A percentile compares a stretch with the other conserved stretches of the same genome.
Evolutionary conservation across 129 eudicot species (phyloP).

Genomic region (Pseudognaphalium luteoalbum): DNA sequence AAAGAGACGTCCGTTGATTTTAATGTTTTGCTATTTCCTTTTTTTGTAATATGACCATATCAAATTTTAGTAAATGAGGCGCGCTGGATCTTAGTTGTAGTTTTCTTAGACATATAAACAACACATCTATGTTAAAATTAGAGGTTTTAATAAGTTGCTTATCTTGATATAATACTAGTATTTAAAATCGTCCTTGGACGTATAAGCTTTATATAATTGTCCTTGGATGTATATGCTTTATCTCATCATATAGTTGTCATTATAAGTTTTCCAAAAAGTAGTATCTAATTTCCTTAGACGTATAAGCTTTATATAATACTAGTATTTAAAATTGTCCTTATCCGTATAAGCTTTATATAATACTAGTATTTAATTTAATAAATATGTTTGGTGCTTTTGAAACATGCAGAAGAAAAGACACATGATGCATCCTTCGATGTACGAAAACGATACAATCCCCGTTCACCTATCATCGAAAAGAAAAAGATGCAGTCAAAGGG

Average conservation of each 20-base stretch:
- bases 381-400: background rate
- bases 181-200: too few species aligned
- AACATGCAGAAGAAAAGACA: constrained; percentile 58
- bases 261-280: background rate
- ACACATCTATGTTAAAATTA: too few species aligned
- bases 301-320: too few species aligned
- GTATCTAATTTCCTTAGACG: background rate
- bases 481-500: constrained; percentile 55
- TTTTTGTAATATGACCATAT: too few species aligned
- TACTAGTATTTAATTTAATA: background rate
- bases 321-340: too few species aligned
- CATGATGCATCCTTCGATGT: constrained; percentile 79
- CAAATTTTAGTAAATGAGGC: too few species aligned
- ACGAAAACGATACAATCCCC: constrained; percentile 47
- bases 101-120: too few species aligned
- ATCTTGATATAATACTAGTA: too few species aligned
- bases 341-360: too few species aligned
- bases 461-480: constrained; percentile 47
- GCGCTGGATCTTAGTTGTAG: too few species aligned
- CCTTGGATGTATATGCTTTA: background rate
- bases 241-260: background rate
- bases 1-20: background rate
- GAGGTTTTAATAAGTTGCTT: background rate
- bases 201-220: too few species aligned
- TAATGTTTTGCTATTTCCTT: too few species aligned